Percentiles rank a stretch among this genome's conserved stretches.
phyloP scores from a whole-genome alignment of 139 green algal species.

The Chlorella ohadii region DNA sequence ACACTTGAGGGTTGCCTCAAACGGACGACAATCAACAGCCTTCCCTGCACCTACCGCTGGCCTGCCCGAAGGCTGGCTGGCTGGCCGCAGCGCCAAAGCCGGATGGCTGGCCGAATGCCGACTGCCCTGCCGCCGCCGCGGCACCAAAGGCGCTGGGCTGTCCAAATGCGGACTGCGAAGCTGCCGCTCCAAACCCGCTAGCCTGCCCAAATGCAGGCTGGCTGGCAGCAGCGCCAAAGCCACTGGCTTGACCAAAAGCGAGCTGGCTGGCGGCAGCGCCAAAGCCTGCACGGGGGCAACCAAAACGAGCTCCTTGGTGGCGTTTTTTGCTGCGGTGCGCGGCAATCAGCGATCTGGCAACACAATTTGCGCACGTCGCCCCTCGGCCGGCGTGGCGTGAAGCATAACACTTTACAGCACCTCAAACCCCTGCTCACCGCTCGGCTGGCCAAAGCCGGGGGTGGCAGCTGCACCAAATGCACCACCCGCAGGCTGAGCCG shows the following conservation, averaged over 20 bases:
- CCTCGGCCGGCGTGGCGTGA: too few species aligned
- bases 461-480: constrained; percentile 18
- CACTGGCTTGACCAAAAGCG: constrained; percentile 1
- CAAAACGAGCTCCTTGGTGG: too few species aligned
- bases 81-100: constrained; percentile 29
- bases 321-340: too few species aligned
- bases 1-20: too few species aligned
- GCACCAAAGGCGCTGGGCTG: constrained; percentile 27
- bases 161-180: constrained; percentile 10
- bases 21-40: too few species aligned
- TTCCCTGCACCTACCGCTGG: background rate
- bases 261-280: constrained; percentile 11
- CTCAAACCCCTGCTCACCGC: background rate
- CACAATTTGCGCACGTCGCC: background rate
- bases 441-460: constrained; percentile 30
- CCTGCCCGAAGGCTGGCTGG: constrained; percentile 10
- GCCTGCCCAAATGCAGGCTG: background rate
- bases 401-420: too few species aligned
- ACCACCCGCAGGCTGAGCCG: constrained; percentile 7
- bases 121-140: background rate
- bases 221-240: constrained; percentile 26
- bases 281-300: constrained; percentile 11
- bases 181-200: constrained; percentile 8
- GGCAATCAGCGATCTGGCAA: background rate
- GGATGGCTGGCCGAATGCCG: constrained; percentile 11